Conservation (phyloP, 169 alveolate genomes). For the Condylostoma magnum region DNA sequence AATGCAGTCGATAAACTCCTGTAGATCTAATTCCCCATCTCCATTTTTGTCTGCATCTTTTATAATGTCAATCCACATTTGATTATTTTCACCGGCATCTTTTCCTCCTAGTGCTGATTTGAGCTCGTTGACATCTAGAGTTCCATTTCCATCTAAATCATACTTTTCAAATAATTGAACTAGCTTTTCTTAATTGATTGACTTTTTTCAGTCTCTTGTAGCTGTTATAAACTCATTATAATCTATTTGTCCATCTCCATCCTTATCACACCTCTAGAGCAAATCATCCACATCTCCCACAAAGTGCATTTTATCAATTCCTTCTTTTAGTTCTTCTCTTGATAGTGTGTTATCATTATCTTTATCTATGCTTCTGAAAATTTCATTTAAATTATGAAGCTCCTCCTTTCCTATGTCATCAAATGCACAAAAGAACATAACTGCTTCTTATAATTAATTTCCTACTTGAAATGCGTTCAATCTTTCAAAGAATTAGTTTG, state of each 20-base stretch:
- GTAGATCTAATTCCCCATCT: too few relatives aligned
- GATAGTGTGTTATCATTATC: not conserved
- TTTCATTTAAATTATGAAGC: not conserved
- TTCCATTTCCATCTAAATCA: not conserved
- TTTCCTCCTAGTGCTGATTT: not conserved
- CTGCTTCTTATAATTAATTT: too few relatives aligned
- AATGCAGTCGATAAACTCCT: too few relatives aligned
- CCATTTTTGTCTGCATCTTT: too few relatives aligned
- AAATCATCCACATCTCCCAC: not conserved
- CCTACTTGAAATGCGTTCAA: too few relatives aligned
- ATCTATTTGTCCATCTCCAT: not conserved
- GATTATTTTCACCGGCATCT: not conserved
- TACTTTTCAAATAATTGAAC: not conserved
- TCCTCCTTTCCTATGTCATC: too few relatives aligned
- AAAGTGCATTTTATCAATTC: not conserved
- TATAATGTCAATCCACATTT: too few relatives aligned
- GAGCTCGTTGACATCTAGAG: not conserved
- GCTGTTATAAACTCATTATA: slow-evolving; percentile 18
- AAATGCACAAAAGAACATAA: too few relatives aligned
- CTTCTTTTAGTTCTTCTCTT: not conserved
- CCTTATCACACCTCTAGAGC: not conserved
- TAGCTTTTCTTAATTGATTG: not conserved
- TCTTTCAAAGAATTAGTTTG: too few relatives aligned
- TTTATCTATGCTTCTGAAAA: not conserved
- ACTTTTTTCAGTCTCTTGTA: not conserved